phyloP scores from a whole-genome alignment of 805 yeast genomes.

The Yarrowia alimentaria region DNA sequence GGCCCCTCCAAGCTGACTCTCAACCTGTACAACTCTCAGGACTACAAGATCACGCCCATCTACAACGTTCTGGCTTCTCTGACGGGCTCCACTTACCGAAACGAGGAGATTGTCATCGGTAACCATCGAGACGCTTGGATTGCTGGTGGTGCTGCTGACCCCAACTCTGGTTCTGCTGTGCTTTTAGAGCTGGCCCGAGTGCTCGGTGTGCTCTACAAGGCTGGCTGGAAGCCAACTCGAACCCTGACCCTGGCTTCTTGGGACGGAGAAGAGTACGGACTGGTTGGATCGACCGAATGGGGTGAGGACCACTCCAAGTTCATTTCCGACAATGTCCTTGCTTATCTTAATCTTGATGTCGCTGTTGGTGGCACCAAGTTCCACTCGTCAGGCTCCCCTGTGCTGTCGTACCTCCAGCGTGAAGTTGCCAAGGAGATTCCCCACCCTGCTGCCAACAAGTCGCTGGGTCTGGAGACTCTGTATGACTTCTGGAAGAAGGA shows the following conservation, averaged over 20 bases:
- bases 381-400: conserved; percentile 56
- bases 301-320: conserved; percentile 57
- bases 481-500: conserved; percentile 40
- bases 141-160: conserved; percentile 76
- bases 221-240: conserved; percentile 72
- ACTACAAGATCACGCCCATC: conserved; percentile 59
- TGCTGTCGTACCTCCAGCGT: conserved; percentile 50
- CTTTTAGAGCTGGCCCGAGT: conserved; percentile 63
- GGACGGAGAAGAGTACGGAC: conserved; percentile 79
- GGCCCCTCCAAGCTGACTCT: conserved; percentile 52
- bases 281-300: conserved; percentile 75
- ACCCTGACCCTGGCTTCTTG: conserved; percentile 70
- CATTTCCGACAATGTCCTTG: conserved; percentile 54
- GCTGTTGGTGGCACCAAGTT: conserved; percentile 58
- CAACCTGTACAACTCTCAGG: conserved; percentile 60
- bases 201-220: conserved; percentile 49
- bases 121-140: conserved; percentile 83
- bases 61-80: conserved; percentile 62
- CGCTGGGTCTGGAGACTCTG: too few species aligned
- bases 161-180: conserved; percentile 70
- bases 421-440: conserved; percentile 47
- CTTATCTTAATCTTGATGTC: conserved; percentile 69
- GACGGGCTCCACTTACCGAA: conserved; percentile 49
- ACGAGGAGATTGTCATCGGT: conserved; percentile 63
- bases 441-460: conserved; percentile 45